Percentiles rank a stretch among this genome's conserved stretches.
These are phyloP conservation scores for Vitis rupestris DNA, from an alignment of 164 flowering plant species.

Conservation along the genomic window DNA sequence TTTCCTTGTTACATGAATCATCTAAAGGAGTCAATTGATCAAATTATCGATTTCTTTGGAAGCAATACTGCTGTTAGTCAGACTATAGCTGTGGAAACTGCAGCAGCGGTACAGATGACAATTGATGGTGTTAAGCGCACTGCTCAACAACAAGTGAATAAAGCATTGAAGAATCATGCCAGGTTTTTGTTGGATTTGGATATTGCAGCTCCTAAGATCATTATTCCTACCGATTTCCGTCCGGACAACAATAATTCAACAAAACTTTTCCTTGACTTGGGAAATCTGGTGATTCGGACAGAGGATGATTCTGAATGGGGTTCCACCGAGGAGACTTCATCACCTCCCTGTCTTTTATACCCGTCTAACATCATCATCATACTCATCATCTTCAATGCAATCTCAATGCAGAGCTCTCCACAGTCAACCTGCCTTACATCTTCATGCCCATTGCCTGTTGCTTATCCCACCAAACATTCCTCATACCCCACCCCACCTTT, in stretches of 20 bases:
- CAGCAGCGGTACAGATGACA: constrained; percentile 97
- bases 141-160: constrained; percentile 87
- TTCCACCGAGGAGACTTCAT: too few relatives aligned
- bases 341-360: too few relatives aligned
- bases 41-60: constrained; percentile 72
- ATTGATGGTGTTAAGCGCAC: constrained; percentile 92
- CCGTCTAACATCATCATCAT: too few relatives aligned
- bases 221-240: constrained; percentile 80
- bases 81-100: constrained; percentile 89
- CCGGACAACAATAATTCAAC: constrained; percentile 74
- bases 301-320: too few relatives aligned
- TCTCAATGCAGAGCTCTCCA: too few relatives aligned
- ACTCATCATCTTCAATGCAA: too few relatives aligned
- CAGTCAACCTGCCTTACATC: too few relatives aligned
- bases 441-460: too few relatives aligned
- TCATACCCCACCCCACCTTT: too few relatives aligned
- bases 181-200: constrained; percentile 92
- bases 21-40: constrained; percentile 79
- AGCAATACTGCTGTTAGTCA: constrained; percentile 81
- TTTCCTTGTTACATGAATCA: constrained; percentile 98
- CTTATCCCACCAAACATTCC: too few relatives aligned
- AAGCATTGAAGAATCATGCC: constrained; percentile 79
- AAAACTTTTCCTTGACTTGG: constrained; percentile 89
- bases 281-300: constrained; percentile 75
- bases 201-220: constrained; percentile 97